Evolutionary conservation across 139 green algal genomes (phyloP), one percentile per base, ranked within the genome.

Genomic region (Raphidocelis subcapitata): DNA sequence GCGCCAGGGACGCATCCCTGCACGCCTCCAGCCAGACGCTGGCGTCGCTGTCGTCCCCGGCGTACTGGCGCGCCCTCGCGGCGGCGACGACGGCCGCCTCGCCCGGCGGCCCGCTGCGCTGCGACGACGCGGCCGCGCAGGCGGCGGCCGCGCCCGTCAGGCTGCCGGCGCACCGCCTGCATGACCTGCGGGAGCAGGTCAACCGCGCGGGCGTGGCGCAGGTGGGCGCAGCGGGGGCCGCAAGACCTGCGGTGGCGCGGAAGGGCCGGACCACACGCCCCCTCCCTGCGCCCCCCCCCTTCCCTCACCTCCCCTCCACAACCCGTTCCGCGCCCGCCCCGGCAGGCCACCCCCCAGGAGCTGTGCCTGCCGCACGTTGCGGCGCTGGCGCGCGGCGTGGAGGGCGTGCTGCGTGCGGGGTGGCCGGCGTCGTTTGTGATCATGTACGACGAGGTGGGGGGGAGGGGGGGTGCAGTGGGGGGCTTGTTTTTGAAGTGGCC

Each of bases 391-490:
- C 18, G 10, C 23, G 60, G 31, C 21, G 62, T 86, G 5, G 67
- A 75, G 29, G 46, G 16, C 3, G 77, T 88, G 20, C 59, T 80
- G 62, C 77, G 69, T 24, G n/a, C 77, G 18, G 83, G 83, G 66
- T 88, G 81, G 85, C 79, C 85, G 1, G 32, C 85, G 0, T 76
- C 76, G 51, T 82, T 87, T 67, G 37, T 91, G 26, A 0, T 81
- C 15, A 69, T 87, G 76, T 91, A 77, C 46, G 82, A 91, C 66
- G 85, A 88, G 65, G 76, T 72, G 29, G 72, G 69, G 79, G 15
- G 55, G 55, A 32, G 55, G 12, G 55, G 12, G 55, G 12, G 12
- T 60, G 23, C 21, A 62, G 5, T 8, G 12, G 55, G 14, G 21
- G 47, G 1, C 36, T 46, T 52, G 37, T 3, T 60, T 67, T 29